Evolutionary conservation across 2,329 filamentous ascomycete genomes (phyloP).

Genomic region (Fusarium illudens): DNA sequence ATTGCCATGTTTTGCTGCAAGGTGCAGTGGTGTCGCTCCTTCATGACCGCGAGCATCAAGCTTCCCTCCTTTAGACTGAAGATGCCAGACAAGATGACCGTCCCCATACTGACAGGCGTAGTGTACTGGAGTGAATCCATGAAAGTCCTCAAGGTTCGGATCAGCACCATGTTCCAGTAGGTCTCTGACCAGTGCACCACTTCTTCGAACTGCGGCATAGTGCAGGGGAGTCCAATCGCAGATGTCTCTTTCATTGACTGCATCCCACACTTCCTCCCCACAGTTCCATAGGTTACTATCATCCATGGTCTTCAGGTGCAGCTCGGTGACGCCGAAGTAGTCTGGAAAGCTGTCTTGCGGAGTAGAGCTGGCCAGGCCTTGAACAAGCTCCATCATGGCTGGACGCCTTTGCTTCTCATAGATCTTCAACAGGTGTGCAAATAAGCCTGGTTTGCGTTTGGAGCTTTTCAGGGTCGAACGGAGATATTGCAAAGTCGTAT

Average conservation of each 20-base stretch:
- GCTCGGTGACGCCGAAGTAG: neutral
- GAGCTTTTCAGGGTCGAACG: no score
- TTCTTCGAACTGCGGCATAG: neutral
- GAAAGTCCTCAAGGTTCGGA: neutral
- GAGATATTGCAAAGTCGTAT: no score
- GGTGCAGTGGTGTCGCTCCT: neutral
- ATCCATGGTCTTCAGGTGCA: neutral
- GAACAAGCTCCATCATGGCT: neutral
- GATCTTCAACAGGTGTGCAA: neutral
- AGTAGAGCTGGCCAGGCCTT: no score
- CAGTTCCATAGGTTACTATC: no score
- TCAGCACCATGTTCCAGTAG: neutral
- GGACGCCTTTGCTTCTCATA: neutral
- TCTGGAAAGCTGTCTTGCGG: neutral
- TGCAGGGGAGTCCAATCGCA: neutral
- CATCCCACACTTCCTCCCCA: no score
- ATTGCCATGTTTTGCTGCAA: neutral
- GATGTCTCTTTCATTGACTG: neutral
- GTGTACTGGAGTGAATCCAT: neutral
- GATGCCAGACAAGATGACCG: neutral
- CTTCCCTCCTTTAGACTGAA: no score
- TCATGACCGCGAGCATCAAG: neutral
- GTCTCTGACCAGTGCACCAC: accelerated
- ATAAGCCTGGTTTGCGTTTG: neutral
- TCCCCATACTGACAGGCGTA: neutral